Conservation (phyloP, 176 grass and related monocot genomes). For the Luzula sylvatica region DNA sequence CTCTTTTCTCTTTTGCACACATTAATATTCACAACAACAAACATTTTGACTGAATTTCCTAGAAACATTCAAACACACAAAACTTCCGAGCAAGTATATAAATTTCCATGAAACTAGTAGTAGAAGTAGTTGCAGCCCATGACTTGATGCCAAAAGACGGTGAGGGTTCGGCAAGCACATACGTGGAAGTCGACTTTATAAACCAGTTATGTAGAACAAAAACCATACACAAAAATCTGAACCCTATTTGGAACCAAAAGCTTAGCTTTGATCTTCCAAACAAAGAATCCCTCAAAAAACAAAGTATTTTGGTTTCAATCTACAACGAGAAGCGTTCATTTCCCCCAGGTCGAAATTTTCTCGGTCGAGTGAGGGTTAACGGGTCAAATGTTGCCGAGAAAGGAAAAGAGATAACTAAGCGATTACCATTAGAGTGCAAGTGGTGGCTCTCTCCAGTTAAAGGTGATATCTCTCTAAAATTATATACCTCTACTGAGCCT, state of each 20-base stretch:
- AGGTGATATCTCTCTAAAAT: conserved; percentile 27
- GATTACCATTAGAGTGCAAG: conserved; percentile 22
- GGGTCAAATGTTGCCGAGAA: conserved; percentile 20
- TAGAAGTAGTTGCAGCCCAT: conserved; percentile 18
- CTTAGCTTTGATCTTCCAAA: conserved; percentile 21
- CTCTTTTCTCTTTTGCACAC: too few relatives aligned
- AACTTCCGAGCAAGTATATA: conserved; percentile 23
- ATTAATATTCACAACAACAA: too few relatives aligned
- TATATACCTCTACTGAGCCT: conserved; percentile 21
- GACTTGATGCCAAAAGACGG: conserved; percentile 31
- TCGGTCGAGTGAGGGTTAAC: conserved; percentile 18
- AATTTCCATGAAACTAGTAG: conserved; percentile 20
- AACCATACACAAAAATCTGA: conserved; percentile 25
- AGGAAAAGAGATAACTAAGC: conserved; percentile 17
- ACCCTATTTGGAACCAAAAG: conserved; percentile 34
- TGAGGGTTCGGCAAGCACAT: conserved; percentile 31
- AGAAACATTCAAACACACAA: conserved; percentile 1
- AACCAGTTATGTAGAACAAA: conserved; percentile 23
- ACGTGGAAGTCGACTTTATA: conserved; percentile 25
- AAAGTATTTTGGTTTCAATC: conserved; percentile 9
- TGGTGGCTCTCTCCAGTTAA: conserved; percentile 22
- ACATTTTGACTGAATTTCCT: conserved; percentile 5
- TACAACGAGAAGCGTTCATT: conserved; percentile 19
- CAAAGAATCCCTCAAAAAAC: conserved; percentile 2
- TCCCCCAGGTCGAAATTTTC: conserved; percentile 17